A percentile compares a stretch with the other conserved stretches of the same genome.
phyloP scores from a whole-genome alignment of 441 rosid genomes.

The Pelargonium fulgidum region DNA sequence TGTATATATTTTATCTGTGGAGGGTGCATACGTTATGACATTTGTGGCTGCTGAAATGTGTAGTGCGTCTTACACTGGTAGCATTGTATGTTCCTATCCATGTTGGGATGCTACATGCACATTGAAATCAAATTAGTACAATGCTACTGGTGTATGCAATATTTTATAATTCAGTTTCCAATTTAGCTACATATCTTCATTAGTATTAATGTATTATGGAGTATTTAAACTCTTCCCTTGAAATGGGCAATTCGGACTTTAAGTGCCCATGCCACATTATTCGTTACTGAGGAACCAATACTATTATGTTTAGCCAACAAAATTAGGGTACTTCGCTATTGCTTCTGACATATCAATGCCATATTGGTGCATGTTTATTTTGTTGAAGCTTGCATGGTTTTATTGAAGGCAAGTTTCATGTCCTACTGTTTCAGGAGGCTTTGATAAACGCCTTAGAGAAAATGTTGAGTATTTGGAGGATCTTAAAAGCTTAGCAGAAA shows the following conservation, averaged over 20 bases:
- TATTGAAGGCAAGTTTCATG: background rate
- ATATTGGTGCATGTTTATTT: background rate
- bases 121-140: background rate
- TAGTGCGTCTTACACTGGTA: background rate
- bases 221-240: background rate
- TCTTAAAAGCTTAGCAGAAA: conserved; percentile 58
- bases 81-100: background rate
- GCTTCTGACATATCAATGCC: background rate
- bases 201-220: background rate
- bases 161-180: background rate
- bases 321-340: background rate
- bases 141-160: background rate
- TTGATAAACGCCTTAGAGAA: conserved; percentile 70
- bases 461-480: conserved; percentile 79
- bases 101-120: background rate
- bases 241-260: background rate
- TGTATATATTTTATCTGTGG: background rate
- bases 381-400: background rate
- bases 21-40: background rate
- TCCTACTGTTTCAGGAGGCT: conserved; percentile 56
- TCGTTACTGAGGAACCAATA: background rate
- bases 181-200: background rate
- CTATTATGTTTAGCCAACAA: background rate
- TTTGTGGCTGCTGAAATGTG: background rate
- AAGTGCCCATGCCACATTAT: conserved; percentile 1